A percentile compares a stretch with the other conserved stretches of the same genome.
These are phyloP conservation scores for Tetracentron sinense DNA, from an alignment of 164 flowering plant genomes.

Conservation along the genomic window DNA sequence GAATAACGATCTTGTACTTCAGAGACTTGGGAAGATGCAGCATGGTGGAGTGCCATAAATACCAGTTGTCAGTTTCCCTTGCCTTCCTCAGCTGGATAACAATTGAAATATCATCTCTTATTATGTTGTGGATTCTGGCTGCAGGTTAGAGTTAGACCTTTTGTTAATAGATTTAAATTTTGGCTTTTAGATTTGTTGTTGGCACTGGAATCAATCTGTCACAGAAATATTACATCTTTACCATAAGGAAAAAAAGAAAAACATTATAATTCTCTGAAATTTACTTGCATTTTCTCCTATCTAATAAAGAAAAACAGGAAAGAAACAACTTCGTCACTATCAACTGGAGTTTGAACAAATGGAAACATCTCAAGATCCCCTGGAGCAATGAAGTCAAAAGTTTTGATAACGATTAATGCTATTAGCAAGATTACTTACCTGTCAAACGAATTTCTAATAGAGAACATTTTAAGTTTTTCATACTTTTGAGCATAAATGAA, in stretches of 20 bases:
- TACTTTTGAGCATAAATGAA: too few species aligned
- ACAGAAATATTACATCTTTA: too few species aligned
- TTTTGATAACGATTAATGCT: too few species aligned
- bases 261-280: not conserved
- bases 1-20: conserved; percentile 47
- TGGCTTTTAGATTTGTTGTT: not conserved
- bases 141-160: conserved; percentile 33
- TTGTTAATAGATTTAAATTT: not conserved
- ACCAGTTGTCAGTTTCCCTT: conserved; percentile 47
- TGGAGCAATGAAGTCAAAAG: too few species aligned
- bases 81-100: conserved; percentile 66
- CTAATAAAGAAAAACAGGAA: too few species aligned
- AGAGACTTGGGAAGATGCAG: conserved; percentile 51
- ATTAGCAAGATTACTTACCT: too few species aligned
- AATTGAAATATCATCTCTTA: conserved; percentile 53
- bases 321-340: too few species aligned
- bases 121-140: conserved; percentile 76
- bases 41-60: conserved; percentile 47
- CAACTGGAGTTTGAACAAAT: too few species aligned
- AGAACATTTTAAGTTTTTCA: too few species aligned
- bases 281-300: not conserved
- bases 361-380: too few species aligned
- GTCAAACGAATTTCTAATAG: too few species aligned
- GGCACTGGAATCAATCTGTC: not conserved
- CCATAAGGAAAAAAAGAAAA: not conserved